Conservation (phyloP, 2,329 filamentous ascomycete genomes). For the Cladophialophora immunda region DNA sequence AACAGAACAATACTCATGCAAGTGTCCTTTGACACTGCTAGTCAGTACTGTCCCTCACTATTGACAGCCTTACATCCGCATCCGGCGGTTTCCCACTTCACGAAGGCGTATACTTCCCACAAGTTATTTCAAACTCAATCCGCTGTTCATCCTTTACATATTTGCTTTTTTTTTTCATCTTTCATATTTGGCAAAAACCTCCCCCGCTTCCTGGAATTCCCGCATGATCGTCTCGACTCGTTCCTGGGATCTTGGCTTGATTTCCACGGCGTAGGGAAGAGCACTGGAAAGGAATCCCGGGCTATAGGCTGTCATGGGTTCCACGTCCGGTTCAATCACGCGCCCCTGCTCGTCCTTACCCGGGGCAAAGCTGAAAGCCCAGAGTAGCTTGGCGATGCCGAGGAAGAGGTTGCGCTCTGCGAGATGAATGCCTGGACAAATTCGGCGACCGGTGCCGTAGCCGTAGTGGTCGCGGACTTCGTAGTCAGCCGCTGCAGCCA, state of each 20-base stretch:
- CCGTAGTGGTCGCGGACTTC: conserved; percentile 47
- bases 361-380: conserved; percentile 44
- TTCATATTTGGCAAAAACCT: too few species aligned
- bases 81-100: too few species aligned
- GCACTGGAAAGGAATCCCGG: conserved; percentile 47
- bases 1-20: too few species aligned
- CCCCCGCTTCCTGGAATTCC: conserved; percentile 31
- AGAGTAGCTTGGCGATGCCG: conserved; percentile 43
- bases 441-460: conserved; percentile 45
- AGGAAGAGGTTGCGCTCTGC: conserved; percentile 45
- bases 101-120: too few species aligned
- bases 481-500: conserved; percentile 46
- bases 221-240: conserved; percentile 45
- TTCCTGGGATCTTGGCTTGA: conserved; percentile 43
- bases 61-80: too few species aligned
- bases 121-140: too few species aligned
- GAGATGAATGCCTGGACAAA: too few species aligned
- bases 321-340: conserved; percentile 43
- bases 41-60: too few species aligned
- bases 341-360: conserved; percentile 31
- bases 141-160: too few species aligned
- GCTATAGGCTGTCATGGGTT: conserved; percentile 49
- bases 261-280: conserved; percentile 44
- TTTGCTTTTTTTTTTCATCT: too few species aligned
- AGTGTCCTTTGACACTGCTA: too few species aligned